Base-by-base conservation (phyloP, 2,329 filamentous ascomycete species). In the Aspergillus thermomutatus region DNA sequence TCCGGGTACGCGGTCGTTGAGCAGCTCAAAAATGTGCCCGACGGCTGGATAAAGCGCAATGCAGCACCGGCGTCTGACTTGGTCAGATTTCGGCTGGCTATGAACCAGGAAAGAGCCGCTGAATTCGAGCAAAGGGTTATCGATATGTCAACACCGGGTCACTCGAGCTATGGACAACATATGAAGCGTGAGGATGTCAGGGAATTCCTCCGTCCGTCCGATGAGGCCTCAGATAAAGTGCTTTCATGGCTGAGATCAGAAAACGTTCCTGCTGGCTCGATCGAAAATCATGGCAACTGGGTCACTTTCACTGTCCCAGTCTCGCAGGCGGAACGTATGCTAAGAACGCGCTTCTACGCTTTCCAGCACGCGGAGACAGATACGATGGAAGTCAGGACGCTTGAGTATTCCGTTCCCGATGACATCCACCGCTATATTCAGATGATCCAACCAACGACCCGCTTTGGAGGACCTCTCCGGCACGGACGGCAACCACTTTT, bases 401-500 rank as follows among this genome's bases (percentile, higher is more conserved):
- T 83, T 17, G 74, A 79, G 49, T 90, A 89, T 71, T 87, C 84
- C 0, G 79, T 89, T 1, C 87, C 87, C 0, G 75, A 76, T 51
- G 70, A 78, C 0, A 70, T 89, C 7, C 77, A 79, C 52, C 64
- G 75, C 46, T 77, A 84, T 63, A 78, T 89, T 56, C 82, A 83
- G 56, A 78, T 87, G 66, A 83, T 89, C 50, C 84, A 88, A 69
- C 86, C 86, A 1, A 88, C 86, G 0, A 88, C 83, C 3, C 78
- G 82, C 41, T 89, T 88, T 57, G 82, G 82, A 19, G 74, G 79
- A 54, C 75, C 82, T 23, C 70, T 68, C 28, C 63, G 79, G 2
- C 78, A 82, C 55, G 67, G 63, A 47, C 76, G 69, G 26, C 70
- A 71, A 6, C 67, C 76, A 11, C 55, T 70, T 21, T 53, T 64